Base-by-base conservation (phyloP, 176 grass and related monocot genomes). In the Bromus sterilis region DNA sequence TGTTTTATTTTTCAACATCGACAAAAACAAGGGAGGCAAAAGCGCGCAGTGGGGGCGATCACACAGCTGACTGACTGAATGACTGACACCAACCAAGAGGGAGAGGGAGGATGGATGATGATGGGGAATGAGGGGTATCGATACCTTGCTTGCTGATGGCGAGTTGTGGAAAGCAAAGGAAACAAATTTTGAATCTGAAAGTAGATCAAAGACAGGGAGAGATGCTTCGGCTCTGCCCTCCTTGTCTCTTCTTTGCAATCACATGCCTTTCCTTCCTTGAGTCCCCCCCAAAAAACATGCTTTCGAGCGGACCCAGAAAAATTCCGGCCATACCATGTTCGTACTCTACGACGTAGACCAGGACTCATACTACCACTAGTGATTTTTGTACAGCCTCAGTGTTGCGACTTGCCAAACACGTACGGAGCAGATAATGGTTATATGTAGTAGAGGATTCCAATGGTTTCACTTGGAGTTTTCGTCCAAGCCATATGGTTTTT, bases 71-170 rank as follows among this genome's bases (percentile, higher is more conserved):
- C 30, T 6, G 25, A 80, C 31, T 7, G 35, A 18, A 18, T 12
- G 24, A 44, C 40, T 40, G 15, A 43, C 35, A n/a, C 26, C 29
- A 61, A 51, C 48, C 44, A 51, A 51, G 48, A 16, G 48, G n/a
- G n/a, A n/a, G n/a, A n/a, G n/a, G n/a, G 14, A 16, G 67, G 12
- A 11, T 11, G 34, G 39, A 71, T 46, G 68, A 46, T 71, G 40
- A 46, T 30, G 37, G 82, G 51, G 66, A 66, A 43, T 15, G 66
- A 57, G 87, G 87, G 89, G 94, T 75, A 79, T 71, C 68, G 73
- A 97, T 94, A 85, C 94, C 68, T 97, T 97, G 94, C 94, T 91
- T 97, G 91, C 34, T 81, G 80, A 7, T 4, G 84, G 94, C 75
- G 89, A 87, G 31, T n/a, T 84, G 4, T 49, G 63, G 78, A 91